A percentile compares a stretch with the other conserved stretches of the same genome.
Evolutionary conservation across 1,284 basidiomycete species (phyloP).

Genomic region (Trametes polyzona): DNA sequence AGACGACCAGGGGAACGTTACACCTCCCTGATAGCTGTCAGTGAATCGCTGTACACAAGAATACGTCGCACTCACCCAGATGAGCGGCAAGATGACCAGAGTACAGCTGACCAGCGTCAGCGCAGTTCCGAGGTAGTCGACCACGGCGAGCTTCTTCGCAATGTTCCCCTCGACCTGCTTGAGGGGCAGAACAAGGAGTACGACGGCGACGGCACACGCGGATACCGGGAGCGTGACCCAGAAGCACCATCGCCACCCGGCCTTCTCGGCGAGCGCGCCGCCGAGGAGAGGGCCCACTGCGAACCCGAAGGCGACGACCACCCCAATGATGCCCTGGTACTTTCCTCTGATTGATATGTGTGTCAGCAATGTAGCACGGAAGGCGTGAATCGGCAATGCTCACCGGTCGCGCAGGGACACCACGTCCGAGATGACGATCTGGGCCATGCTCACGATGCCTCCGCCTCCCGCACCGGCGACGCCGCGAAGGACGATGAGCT

Average conservation of each 20-base stretch:
- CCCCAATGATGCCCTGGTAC: slow-evolving; percentile 67
- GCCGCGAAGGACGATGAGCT: slow-evolving; percentile 76
- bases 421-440: slow-evolving; percentile 69
- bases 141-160: slow-evolving; percentile 64
- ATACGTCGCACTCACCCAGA: slow-evolving; percentile 56
- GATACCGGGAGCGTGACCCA: slow-evolving; percentile 72
- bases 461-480: slow-evolving; percentile 72
- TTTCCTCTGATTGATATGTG: slow-evolving; percentile 48
- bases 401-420: slow-evolving; percentile 64
- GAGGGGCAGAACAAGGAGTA: slow-evolving; percentile 66
- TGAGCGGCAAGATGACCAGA: slow-evolving; percentile 69
- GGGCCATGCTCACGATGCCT: slow-evolving; percentile 65
- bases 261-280: slow-evolving; percentile 58
- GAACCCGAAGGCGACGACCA: slow-evolving; percentile 52
- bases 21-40: slow-evolving; percentile 53
- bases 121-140: slow-evolving; percentile 68
- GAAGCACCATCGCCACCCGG: slow-evolving; percentile 70
- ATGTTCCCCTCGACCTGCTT: slow-evolving; percentile 65
- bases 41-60: not conserved
- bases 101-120: slow-evolving; percentile 66
- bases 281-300: slow-evolving; percentile 63
- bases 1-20: slow-evolving; percentile 71
- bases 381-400: slow-evolving; percentile 13
- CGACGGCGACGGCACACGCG: slow-evolving; percentile 52
- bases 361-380: not conserved